Base-by-base conservation (phyloP, 1,284 basidiomycete species). In the Kwoniella shivajii region DNA sequence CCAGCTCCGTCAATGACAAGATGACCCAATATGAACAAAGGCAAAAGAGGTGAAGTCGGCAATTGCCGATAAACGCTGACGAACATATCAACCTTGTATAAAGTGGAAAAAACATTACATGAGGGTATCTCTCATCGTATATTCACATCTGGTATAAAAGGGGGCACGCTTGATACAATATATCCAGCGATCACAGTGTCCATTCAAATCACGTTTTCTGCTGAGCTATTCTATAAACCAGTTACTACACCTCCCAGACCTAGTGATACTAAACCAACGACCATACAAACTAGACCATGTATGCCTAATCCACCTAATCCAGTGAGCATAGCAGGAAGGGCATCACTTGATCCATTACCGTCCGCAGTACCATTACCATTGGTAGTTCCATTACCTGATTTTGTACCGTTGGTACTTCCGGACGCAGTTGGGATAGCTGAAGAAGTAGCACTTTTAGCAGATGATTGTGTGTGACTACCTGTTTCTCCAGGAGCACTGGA, bases 161-260 rank as follows among this genome's bases (percentile, higher is more conserved):
- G n/a, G n/a, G n/a, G n/a, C n/a, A n/a, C 31, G 31, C 31, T 34
- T 34, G 31, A 34, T 34, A 34, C 16, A 7, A 34, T 34, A 34
- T 16, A 34, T 34, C n/a, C n/a, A n/a, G n/a, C 16, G 31, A 34
- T 9, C 31, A 16, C 7, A 9, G 9, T 34, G 31, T 34, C 31
- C 31, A 16, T 7, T 39, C 37, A 16, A 39, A n/a, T n/a, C n/a
- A n/a, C n/a, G n/a, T n/a, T n/a, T n/a, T n/a, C n/a, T n/a, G n/a
- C n/a, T n/a, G n/a, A n/a, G n/a, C n/a, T n/a, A n/a, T n/a, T 36
- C 31, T 48, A 58, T 6, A 54, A 18, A 18, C 50, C 57, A 20
- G 44, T 18, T 31, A 47, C 37, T 14, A 58, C 30, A 2, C 57
- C 57, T 5, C 57, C 47, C 13, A 54, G 10, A 10, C 26, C 50